These are phyloP conservation scores for Podaxis sp. DNA, from an alignment of 768 basidiomycete species.

Conservation along the genomic window DNA sequence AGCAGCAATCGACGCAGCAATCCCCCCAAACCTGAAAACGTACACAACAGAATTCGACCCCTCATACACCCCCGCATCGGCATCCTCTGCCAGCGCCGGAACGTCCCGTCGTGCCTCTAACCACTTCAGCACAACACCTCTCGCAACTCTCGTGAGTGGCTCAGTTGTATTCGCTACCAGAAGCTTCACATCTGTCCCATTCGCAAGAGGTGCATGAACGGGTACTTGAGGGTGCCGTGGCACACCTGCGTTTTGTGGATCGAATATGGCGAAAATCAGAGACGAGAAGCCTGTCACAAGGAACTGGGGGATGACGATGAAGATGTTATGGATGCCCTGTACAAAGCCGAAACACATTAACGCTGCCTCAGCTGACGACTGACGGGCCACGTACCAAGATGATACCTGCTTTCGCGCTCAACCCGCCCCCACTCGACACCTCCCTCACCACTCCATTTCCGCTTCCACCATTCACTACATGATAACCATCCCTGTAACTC, in stretches of 20 bases:
- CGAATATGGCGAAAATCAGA: slow-evolving; percentile 82
- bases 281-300: slow-evolving; percentile 84
- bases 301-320: slow-evolving; percentile 92
- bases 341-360: neutral
- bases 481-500: slow-evolving; percentile 23
- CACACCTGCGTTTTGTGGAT: slow-evolving; percentile 49
- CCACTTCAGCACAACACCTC: slow-evolving; percentile 12
- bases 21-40: slow-evolving; percentile 65
- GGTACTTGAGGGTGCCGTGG: slow-evolving; percentile 27
- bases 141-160: neutral
- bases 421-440: slow-evolving; percentile 23
- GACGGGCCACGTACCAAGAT: slow-evolving; percentile 56
- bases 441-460: slow-evolving; percentile 5
- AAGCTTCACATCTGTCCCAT: slow-evolving; percentile 4
- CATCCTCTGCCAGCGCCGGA: neutral
- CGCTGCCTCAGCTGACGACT: neutral
- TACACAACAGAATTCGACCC: slow-evolving; percentile 70
- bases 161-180: slow-evolving; percentile 7
- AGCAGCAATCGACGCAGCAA: slow-evolving; percentile 33
- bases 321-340: slow-evolving; percentile 94
- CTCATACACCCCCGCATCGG: slow-evolving; percentile 21
- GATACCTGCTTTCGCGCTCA: slow-evolving; percentile 84
- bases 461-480: slow-evolving; percentile 19
- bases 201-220: slow-evolving; percentile 7
- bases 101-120: slow-evolving; percentile 10